phyloP scores from a whole-genome alignment of 2,329 filamentous ascomycete genomes.

The Fusarium pilosicola region DNA sequence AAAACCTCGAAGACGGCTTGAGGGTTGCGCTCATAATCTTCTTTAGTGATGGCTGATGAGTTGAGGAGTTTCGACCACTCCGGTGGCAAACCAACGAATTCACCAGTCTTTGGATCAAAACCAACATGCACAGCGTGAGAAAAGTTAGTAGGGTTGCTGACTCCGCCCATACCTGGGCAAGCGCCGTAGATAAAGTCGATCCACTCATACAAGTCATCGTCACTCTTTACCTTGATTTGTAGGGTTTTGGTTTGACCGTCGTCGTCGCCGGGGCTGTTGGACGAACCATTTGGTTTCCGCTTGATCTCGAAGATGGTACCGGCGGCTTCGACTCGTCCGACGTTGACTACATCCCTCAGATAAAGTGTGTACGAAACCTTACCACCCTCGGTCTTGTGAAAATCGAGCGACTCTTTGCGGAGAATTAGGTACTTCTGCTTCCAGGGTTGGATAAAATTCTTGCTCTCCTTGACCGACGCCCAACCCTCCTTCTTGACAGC shows the following conservation, averaged over 20 bases:
- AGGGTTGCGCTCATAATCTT: constrained; percentile 97
- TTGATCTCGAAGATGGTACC: constrained; percentile 96
- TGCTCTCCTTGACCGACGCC: constrained; percentile 90
- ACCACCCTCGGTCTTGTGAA: constrained; percentile 89
- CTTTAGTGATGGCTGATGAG: constrained; percentile 96
- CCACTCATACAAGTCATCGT: constrained; percentile 98
- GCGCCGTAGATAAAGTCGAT: constrained; percentile 98
- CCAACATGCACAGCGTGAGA: constrained; percentile 96
- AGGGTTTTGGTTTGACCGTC: constrained; percentile 85
- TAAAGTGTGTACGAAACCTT: constrained; percentile 88
- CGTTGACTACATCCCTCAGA: constrained; percentile 87
- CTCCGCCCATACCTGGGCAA: constrained; percentile 96
- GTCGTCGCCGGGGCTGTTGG: constrained; percentile 77
- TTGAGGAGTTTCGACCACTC: constrained; percentile 98
- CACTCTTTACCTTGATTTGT: constrained; percentile 92
- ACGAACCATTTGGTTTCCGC: constrained; percentile 73
- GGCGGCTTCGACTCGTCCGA: constrained; percentile 89
- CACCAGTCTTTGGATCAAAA: constrained; percentile 93
- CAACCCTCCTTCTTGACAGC: constrained; percentile 83
- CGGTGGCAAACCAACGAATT: constrained; percentile 91
- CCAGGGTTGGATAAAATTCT: constrained; percentile 85
- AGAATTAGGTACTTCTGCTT: constrained; percentile 92
- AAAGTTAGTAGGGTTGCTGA: constrained; percentile 99
- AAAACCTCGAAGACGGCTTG: constrained; percentile 84
- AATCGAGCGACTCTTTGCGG: constrained; percentile 92